Evolutionary conservation across 371 early-diverging fungal species (phyloP), one percentile per base, ranked within the genome.

Genomic region (Mucor velutinosus): DNA sequence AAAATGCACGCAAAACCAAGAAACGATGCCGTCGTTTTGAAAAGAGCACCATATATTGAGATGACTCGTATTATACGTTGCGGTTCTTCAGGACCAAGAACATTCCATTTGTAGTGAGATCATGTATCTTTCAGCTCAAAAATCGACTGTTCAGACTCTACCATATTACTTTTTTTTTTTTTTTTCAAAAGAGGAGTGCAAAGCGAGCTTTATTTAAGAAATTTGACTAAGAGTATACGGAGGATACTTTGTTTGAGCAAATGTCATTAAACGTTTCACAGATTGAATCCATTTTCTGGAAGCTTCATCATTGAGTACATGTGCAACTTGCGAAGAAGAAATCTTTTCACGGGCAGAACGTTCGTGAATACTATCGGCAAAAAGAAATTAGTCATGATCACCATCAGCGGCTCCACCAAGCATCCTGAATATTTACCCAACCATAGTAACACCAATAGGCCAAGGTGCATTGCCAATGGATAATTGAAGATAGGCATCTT

Each of bases 241-340:
- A 11, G 97, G 98, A 82, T 95, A 96, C 71, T 92, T 92, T 35
- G 80, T 88, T 76, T 98, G 97, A 0, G 92, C 91, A 89, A 95
- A 99, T 3, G 96, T 96, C 92, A 98, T 97, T 57, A 98, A 79
- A 23, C 98, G 90, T 75, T 99, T 98, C 60, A 97, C 89, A n/a
- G 92, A 89, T 80, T 98, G 99, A 77, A 99, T 98, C 98, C 98
- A 99, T 76, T 97, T 97, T 57, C 99, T 87, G 65, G 94, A 94
- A 0, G 94, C 89, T 80, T 98, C 99, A 69, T 98, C 97, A 81
- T 99, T 99, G 19, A 99, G 86, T n/a, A 94, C 97, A 76, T 99
- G 99, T 3, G 98, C 98, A 4, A 99, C 96, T 72, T 97, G 94
- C 4, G 91, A 90, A 0, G 96, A 87, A 72, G 88, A 91, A 89